phyloP scores from a whole-genome alignment of 441 rosid species.

The Manihot esculenta region DNA sequence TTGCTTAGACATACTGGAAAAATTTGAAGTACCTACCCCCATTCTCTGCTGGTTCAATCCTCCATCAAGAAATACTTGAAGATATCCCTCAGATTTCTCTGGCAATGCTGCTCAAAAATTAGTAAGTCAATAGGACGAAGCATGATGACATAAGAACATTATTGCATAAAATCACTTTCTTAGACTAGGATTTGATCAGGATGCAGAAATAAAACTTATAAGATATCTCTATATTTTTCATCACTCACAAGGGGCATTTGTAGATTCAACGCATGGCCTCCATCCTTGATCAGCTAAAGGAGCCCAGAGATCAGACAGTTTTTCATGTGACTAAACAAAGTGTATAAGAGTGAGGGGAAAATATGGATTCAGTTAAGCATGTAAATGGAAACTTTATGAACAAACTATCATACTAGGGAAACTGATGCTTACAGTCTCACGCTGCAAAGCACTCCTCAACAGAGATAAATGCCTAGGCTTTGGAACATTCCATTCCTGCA shows the following conservation, averaged over 20 bases:
- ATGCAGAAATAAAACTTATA: conserved; percentile 7
- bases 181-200: conserved; percentile 2
- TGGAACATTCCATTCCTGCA: conserved; percentile 35
- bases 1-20: background rate
- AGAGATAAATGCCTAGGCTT: conserved; percentile 45
- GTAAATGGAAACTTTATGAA: background rate
- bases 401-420: background rate
- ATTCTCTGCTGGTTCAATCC: conserved; percentile 97
- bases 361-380: background rate
- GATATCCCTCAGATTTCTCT: conserved; percentile 58
- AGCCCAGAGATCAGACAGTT: conserved; percentile 70
- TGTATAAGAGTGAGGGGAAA: conserved; percentile 7
- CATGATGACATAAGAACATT: background rate
- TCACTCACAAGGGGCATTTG: conserved; percentile 54
- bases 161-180: conserved; percentile 1
- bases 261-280: conserved; percentile 56
- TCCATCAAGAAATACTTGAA: conserved; percentile 97
- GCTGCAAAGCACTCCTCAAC: conserved; percentile 43
- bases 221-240: background rate
- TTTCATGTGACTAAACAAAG: conserved; percentile 47
- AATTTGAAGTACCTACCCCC: conserved; percentile 56
- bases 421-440: conserved; percentile 36
- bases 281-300: conserved; percentile 89
- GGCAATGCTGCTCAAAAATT: conserved; percentile 57
- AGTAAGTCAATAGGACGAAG: conserved; percentile 10